Base-by-base conservation (phyloP, 108 stramenopile genomes). In the Skeletonema menzelii region DNA sequence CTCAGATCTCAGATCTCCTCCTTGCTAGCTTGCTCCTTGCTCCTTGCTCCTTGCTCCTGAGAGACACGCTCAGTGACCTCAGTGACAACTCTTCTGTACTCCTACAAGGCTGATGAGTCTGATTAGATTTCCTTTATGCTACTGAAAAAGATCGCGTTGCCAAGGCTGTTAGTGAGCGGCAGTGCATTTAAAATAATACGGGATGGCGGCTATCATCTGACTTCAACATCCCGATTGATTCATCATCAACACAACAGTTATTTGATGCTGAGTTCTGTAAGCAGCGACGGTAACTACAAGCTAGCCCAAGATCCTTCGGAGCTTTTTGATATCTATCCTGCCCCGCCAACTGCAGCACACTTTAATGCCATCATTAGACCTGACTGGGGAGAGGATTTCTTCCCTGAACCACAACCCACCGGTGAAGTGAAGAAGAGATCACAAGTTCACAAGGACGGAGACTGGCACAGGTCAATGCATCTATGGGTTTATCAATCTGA, bases 381-480 rank as follows among this genome's bases (percentile, higher is more conserved):
- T 4, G 69, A 55, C 26, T 80, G 79, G 79, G 79, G 72, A 27
- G 65, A 73, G 5, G 24, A 46, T 4, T 74, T 69, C 65, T 73
- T 74, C 67, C 79, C 79, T 12, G 57, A 27, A 15, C 79, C 79
- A 19, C 62, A 60, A 64, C 64, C 73, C 2, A 80, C 73, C 12
- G 79, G 79, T n/a, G 17, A 55, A 28, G 63, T 72, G 37, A 80
- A 80, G 53, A 66, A 69, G 42, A 15, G 79, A 47, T 38, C 60
- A 32, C 46, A 40, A 32, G 72, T 80, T 24, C 79, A 80, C 63
- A 24, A 17, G 12, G 72, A 80, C 30, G 79, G 79, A 27, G 72
- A 80, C 65, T 80, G 79, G 79, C 79, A 80, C 63, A 67, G 79
- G 7, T 80, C 79, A 7, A 63, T 80, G 31, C 73, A 80, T 12